Conservation (phyloP, 2,329 filamentous ascomycete genomes). For the Monosporascus sp. region DNA sequence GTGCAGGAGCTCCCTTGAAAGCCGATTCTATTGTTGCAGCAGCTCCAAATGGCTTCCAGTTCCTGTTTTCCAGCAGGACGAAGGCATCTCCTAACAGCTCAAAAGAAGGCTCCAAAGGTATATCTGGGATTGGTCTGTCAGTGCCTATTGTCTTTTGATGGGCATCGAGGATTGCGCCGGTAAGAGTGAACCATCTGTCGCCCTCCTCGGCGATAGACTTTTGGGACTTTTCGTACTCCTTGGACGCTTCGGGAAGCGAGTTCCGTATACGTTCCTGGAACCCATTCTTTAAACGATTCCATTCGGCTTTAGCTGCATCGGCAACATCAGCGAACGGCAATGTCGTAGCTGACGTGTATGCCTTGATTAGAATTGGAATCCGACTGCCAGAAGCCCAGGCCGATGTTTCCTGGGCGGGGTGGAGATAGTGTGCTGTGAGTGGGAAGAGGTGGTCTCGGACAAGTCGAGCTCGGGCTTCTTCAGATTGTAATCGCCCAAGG, state of each 20-base stretch:
- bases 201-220: slow-evolving; percentile 60
- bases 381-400: slow-evolving; percentile 30
- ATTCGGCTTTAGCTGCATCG: slow-evolving; percentile 49
- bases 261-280: slow-evolving; percentile 64
- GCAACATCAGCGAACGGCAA: slow-evolving; percentile 38
- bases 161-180: slow-evolving; percentile 38
- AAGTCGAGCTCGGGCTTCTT: slow-evolving; percentile 40
- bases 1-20: slow-evolving; percentile 33
- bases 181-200: slow-evolving; percentile 61
- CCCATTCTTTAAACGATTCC: slow-evolving; percentile 55
- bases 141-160: slow-evolving; percentile 20
- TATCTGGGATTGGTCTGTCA: slow-evolving; percentile 22
- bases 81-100: slow-evolving; percentile 31
- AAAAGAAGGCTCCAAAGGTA: slow-evolving; percentile 24
- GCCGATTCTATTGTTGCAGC: slow-evolving; percentile 41
- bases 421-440: slow-evolving; percentile 50
- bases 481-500: slow-evolving; percentile 37
- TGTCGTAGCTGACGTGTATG: slow-evolving; percentile 40
- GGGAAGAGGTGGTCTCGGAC: slow-evolving; percentile 47
- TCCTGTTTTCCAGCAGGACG: slow-evolving; percentile 41
- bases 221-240: slow-evolving; percentile 70
- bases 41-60: slow-evolving; percentile 53
- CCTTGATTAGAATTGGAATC: slow-evolving; percentile 38
- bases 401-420: slow-evolving; percentile 36
- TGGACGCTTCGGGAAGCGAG: slow-evolving; percentile 77